Evolutionary conservation across 2,329 filamentous ascomycete species (phyloP), one percentile per base, ranked within the genome.

Genomic region (Stagonosporopsis cucurbitacearum): DNA sequence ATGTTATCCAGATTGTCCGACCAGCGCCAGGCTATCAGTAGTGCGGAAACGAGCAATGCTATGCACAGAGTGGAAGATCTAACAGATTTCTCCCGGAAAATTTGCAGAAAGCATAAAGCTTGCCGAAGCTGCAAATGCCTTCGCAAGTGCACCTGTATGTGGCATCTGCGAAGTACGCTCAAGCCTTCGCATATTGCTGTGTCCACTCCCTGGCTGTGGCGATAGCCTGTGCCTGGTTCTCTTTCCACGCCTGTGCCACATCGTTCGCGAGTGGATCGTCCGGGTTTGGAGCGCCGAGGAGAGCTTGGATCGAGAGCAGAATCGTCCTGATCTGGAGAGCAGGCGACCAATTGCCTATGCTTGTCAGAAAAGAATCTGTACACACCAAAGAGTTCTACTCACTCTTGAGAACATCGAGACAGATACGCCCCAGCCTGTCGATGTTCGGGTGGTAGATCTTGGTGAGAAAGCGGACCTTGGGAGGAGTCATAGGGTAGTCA

Each of bases 391-490:
- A 11, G 28, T n/a, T 19, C 12, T 2, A 64, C 63, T 53, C 81
- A 96, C 95, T 96, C 83, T 99, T 99, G 54, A 99, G 80, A 30
- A 99, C 95, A 75, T 99, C 95, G 45, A 99, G 81, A 75, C 96
- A 99, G 78, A 99, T 99, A 58, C 95, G 90, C 58, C 95, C 95
- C 2, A 99, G 86, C 79, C 96, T 96, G 77, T 99, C 95, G 67
- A 99, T 97, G 76, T 99, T 99, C 48, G 95, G 95, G 77, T 99
- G 96, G 79, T 98, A 99, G 77, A 99, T 98, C 80, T 96, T 97
- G 68, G 96, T 99, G 47, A 99, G 83, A 79, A 99, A 99, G 51
- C 95, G 91, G 73, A 99, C 97, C 83, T 97, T 97, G 41, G 95
- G 95, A 50, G 95, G 94, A 30, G 92, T 96, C 95, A 99, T 99